phyloP scores from a whole-genome alignment of 2,329 filamentous ascomycete genomes.

The Ophiocordyceps camponoti-rufipedis region DNA sequence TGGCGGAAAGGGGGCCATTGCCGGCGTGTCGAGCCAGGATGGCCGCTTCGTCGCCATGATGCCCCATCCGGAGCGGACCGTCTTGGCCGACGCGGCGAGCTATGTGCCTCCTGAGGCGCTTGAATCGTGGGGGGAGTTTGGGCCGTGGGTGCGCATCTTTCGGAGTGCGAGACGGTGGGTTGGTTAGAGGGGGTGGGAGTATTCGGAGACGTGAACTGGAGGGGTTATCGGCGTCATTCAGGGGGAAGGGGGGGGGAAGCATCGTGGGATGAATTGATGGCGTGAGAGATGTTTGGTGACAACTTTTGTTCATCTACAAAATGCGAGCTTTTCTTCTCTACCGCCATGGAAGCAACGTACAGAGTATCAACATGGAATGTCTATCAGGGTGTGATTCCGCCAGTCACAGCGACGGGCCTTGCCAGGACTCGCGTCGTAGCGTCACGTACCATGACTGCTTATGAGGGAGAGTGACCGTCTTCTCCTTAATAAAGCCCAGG shows the following conservation, averaged over 20 bases:
- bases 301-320: too few relatives aligned
- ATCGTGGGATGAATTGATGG: too few relatives aligned
- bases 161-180: slow-evolving; percentile 80
- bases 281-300: too few relatives aligned
- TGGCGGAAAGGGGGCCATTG: slow-evolving; percentile 65
- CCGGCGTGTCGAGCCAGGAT: slow-evolving; percentile 58
- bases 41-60: slow-evolving; percentile 76
- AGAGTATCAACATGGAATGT: too few relatives aligned
- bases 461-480: slow-evolving; percentile 73
- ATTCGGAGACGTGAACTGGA: background rate
- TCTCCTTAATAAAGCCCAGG: slow-evolving; percentile 70
- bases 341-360: background rate
- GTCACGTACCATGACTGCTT: slow-evolving; percentile 83
- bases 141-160: slow-evolving; percentile 76
- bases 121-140: slow-evolving; percentile 60
- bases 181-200: slow-evolving; percentile 23
- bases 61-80: slow-evolving; percentile 85
- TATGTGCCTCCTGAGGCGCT: slow-evolving; percentile 43
- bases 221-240: background rate
- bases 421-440: slow-evolving; percentile 63
- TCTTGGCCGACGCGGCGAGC: slow-evolving; percentile 61
- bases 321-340: too few relatives aligned
- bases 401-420: slow-evolving; percentile 40
- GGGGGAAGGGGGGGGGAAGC: background rate
- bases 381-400: too few relatives aligned